Base-by-base conservation (phyloP, 352 stramenopile species). In the Pythium monospermum region DNA sequence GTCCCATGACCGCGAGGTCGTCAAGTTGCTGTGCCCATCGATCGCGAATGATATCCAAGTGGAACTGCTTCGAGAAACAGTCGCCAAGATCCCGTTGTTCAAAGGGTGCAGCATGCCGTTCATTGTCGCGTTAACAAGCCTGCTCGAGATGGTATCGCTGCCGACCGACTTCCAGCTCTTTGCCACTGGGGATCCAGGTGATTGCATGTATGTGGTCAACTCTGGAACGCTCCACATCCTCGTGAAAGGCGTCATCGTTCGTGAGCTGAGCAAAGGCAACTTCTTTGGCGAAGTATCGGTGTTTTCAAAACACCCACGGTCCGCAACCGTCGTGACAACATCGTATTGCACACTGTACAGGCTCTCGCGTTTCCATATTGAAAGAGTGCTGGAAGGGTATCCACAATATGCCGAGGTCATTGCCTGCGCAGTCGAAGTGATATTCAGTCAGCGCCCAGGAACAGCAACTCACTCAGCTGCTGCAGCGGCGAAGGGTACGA, bases 31-130 rank as follows among this genome's bases (percentile, higher is more conserved):
- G 1, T 91, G 80, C 55, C 76, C 80, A 3, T 91, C 80, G 0
- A 86, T 91, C 40, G 69, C 68, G 0, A 85, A 85, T 43, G 80
- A 91, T 27, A 76, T 91, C 25, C 79, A 88, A 48, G 76, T 88
- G 19, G 71, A 82, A 41, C 45, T 91, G 15, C 50, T 88, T 23
- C 47, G 48, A 16, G 62, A 66, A 18, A 86, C 71, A 39, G 73
- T 91, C 3, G 67, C 57, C 0, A 62, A 66, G 1, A 84, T 88
- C 37, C 71, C 75, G 21, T 59, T 91, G 33, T 88, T 91, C 37
- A 66, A 71, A 12, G 68, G 71, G 1, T 91, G 80, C 49, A 83
- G 59, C 35, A 57, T 64, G 8, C 68, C 70, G 25, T 91, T 91
- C 38, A 78, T 85, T 27, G 64, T 76, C 11, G 79, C 76, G 1